Evolutionary conservation across 2,329 filamentous ascomycete species (phyloP).

Genomic region (Rhynchosporium graminicola): DNA sequence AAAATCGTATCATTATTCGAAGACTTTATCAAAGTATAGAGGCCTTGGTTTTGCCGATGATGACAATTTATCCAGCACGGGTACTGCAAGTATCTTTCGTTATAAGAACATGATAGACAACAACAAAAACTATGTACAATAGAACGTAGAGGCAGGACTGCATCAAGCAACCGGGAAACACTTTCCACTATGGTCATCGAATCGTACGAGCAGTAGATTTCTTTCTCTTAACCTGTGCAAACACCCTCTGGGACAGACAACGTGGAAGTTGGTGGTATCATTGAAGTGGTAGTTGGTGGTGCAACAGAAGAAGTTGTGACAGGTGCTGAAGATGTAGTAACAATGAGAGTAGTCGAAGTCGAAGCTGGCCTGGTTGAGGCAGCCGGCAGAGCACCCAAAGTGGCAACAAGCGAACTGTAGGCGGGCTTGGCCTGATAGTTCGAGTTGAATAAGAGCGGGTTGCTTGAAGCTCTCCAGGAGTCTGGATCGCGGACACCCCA

Average conservation of each 20-base stretch:
- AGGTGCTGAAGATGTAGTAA: background rate
- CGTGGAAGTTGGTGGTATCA: too few relatives aligned
- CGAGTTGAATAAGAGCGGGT: constrained; percentile 56
- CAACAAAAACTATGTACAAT: background rate
- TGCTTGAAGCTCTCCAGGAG: constrained; percentile 51
- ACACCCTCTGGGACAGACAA: too few relatives aligned
- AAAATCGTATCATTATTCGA: too few relatives aligned
- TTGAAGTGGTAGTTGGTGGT: too few relatives aligned
- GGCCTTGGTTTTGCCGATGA: background rate
- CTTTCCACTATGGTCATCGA: background rate
- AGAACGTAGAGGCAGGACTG: background rate
- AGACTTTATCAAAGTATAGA: too few relatives aligned
- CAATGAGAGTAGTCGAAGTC: background rate
- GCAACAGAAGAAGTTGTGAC: too few relatives aligned
- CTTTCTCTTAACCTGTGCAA: background rate
- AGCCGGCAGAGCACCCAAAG: constrained; percentile 22
- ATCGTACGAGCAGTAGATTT: background rate
- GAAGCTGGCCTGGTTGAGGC: background rate
- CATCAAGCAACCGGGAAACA: background rate
- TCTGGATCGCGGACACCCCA: constrained; percentile 51
- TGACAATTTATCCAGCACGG: background rate
- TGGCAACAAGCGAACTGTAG: constrained; percentile 44
- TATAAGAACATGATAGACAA: too few relatives aligned
- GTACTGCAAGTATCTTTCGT: background rate
- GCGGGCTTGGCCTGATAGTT: constrained; percentile 53